Percentiles rank a stretch among this genome's conserved stretches.
Evolutionary conservation across 352 stramenopile genomes (phyloP).

Genomic region (Pythium oligandrum): DNA sequence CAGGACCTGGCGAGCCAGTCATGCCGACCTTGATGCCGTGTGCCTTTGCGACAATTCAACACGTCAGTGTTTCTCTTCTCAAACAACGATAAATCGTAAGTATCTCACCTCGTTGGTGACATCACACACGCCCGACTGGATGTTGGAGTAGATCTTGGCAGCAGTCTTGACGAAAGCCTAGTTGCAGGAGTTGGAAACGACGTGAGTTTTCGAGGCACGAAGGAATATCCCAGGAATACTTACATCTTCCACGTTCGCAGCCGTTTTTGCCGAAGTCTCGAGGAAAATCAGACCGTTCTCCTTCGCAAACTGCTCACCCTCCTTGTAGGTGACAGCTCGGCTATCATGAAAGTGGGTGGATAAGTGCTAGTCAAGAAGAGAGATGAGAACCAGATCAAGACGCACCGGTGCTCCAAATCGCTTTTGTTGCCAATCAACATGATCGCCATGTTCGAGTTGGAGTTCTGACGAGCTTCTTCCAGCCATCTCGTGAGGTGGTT

Average conservation of each 20-base stretch:
- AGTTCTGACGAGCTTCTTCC: constrained; percentile 97
- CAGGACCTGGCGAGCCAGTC: constrained; percentile 71
- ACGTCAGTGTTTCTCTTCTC: no score
- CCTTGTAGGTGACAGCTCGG: constrained; percentile 95
- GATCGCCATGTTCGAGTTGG: constrained; percentile 99
- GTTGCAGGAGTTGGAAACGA: no score
- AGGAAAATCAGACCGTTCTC: constrained; percentile 99
- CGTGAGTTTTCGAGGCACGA: not conserved
- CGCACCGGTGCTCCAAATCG: constrained; percentile 91
- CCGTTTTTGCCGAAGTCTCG: constrained; percentile 99
- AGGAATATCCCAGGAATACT: constrained; percentile 37
- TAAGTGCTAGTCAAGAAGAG: no score
- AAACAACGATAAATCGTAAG: not conserved
- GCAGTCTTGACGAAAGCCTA: constrained; percentile 95
- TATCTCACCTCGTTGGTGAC: constrained; percentile 89
- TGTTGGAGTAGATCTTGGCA: constrained; percentile 96
- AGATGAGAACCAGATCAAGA: not conserved
- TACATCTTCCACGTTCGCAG: constrained; percentile 98
- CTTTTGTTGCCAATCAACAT: constrained; percentile 99
- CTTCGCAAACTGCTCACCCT: constrained; percentile 98
- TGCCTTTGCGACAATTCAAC: constrained; percentile 25
- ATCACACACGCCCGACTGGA: constrained; percentile 92
- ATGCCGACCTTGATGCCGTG: constrained; percentile 89
- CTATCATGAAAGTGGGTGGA: constrained; percentile 7
- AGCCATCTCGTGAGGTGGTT: constrained; percentile 98